These are phyloP conservation scores for Osmanthus fragrans DNA, from an alignment of 257 asterid genomes.

Conservation along the genomic window DNA sequence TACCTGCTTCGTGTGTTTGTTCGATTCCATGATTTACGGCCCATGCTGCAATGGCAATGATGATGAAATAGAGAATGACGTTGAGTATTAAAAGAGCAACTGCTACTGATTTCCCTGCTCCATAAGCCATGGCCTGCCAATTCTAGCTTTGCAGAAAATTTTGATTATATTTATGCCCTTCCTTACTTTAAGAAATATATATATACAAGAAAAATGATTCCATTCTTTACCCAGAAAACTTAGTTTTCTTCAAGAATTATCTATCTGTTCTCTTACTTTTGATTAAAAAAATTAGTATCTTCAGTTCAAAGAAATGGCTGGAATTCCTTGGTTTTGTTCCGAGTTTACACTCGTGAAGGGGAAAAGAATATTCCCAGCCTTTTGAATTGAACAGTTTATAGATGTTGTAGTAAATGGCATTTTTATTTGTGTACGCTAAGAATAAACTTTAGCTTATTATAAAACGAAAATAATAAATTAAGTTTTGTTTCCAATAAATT, in stretches of 20 bases:
- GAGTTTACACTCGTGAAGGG: conserved; percentile 36
- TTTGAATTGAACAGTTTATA: conserved; percentile 3
- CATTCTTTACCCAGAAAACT: conserved; percentile 35
- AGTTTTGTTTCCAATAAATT: not conserved
- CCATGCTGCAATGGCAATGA: conserved; percentile 64
- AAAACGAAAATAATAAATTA: not conserved
- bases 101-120: conserved; percentile 81
- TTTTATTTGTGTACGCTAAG: not conserved
- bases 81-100: conserved; percentile 54
- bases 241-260: conserved; percentile 22
- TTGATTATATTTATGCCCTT: conserved; percentile 4
- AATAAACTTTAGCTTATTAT: not conserved
- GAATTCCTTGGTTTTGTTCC: conserved; percentile 28
- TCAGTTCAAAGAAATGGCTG: conserved; percentile 36
- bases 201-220: conserved; percentile 31
- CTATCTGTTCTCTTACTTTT: conserved; percentile 14
- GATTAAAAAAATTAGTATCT: conserved; percentile 23
- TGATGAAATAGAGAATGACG: conserved; percentile 61
- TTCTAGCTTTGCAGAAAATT: conserved; percentile 6
- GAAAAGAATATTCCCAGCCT: conserved; percentile 47
- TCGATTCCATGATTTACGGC: conserved; percentile 78
- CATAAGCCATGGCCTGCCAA: conserved; percentile 66
- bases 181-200: conserved; percentile 22
- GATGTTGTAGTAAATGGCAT: not conserved
- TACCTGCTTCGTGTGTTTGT: conserved; percentile 63